Evolutionary conservation across 495 filamentous ascomycete genomes (phyloP).

Genomic region (Aspergillus asperescens): DNA sequence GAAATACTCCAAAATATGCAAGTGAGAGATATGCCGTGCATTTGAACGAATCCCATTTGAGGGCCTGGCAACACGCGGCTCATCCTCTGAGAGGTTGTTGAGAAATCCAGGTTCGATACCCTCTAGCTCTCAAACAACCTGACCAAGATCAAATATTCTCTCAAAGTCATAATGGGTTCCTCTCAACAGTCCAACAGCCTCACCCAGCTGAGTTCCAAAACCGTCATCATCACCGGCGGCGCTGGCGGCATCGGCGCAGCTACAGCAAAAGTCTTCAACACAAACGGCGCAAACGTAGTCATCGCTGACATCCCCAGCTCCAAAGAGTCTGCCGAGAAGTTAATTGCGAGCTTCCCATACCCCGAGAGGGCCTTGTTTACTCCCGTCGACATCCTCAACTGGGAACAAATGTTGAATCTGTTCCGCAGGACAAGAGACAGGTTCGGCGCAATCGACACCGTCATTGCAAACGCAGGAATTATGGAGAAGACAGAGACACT

Average conservation of each 20-base stretch:
- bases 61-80: too few relatives aligned
- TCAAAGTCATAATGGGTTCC: too few relatives aligned
- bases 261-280: conserved; percentile 24
- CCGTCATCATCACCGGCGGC: conserved; percentile 35
- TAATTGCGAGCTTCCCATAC: conserved; percentile 15
- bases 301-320: conserved; percentile 24
- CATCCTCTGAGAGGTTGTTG: too few relatives aligned
- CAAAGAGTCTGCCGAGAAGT: conserved; percentile 8
- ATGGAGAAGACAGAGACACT: conserved; percentile 33
- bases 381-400: conserved; percentile 23
- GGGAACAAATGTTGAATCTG: conserved; percentile 33
- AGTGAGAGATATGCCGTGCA: too few relatives aligned
- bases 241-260: conserved; percentile 38
- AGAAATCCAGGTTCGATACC: too few relatives aligned
- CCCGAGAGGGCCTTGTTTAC: conserved; percentile 21
- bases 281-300: conserved; percentile 26
- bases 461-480: conserved; percentile 67
- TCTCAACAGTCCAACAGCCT: background rate
- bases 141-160: too few relatives aligned
- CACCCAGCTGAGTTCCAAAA: conserved; percentile 8
- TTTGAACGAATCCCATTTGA: too few relatives aligned
- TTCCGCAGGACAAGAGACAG: conserved; percentile 50
- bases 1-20: too few relatives aligned
- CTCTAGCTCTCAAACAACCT: too few relatives aligned
- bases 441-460: conserved; percentile 53